phyloP scores from a whole-genome alignment of 2,329 filamentous ascomycete species.

The Tympanopsis confertula region DNA sequence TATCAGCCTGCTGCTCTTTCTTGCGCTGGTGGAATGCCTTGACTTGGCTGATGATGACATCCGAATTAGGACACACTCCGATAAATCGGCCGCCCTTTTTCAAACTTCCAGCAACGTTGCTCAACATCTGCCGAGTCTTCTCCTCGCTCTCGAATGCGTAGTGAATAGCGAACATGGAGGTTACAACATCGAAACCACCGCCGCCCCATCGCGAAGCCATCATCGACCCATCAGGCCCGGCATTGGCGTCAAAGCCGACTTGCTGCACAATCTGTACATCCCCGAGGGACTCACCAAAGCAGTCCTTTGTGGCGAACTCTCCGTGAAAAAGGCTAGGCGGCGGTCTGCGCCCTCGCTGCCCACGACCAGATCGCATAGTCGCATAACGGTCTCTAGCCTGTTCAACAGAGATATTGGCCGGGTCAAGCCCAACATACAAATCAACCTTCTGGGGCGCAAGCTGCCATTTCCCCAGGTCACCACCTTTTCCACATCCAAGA shows the following conservation, averaged over 20 bases:
- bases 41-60: conserved; percentile 74
- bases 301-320: conserved; percentile 83
- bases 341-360: conserved; percentile 31
- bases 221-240: conserved; percentile 30
- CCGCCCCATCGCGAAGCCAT: conserved; percentile 40
- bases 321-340: conserved; percentile 63
- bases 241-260: conserved; percentile 66
- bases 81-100: conserved; percentile 93
- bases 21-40: conserved; percentile 57
- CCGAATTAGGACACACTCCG: conserved; percentile 92
- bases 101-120: conserved; percentile 78
- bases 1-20: conserved; percentile 17
- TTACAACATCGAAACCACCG: conserved; percentile 87
- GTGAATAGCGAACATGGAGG: conserved; percentile 99
- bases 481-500: conserved; percentile 92
- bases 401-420: conserved; percentile 80
- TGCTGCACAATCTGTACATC: conserved; percentile 72
- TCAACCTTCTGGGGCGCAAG: conserved; percentile 82
- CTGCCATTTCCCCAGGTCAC: conserved; percentile 92
- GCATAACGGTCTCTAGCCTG: conserved; percentile 79
- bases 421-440: conserved; percentile 87
- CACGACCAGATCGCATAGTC: conserved; percentile 49
- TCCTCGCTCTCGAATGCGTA: conserved; percentile 91
- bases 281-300: conserved; percentile 73
- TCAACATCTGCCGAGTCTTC: conserved; percentile 82